Conservation (phyloP, 805 yeast genomes). For the Starmera dryadoides region DNA sequence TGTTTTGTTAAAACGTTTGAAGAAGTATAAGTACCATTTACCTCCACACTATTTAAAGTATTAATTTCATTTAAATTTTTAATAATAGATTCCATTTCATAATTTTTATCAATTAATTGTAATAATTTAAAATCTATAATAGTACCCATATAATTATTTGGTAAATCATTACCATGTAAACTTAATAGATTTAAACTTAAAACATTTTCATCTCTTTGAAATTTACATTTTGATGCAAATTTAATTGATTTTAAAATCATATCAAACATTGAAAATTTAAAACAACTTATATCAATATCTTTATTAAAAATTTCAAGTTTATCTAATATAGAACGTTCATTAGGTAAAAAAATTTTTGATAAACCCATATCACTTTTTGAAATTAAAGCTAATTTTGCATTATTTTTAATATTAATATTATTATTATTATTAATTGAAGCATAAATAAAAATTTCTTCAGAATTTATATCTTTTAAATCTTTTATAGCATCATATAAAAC, state of each 20-base stretch:
- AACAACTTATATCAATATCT: conserved; percentile 35
- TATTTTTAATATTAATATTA: conserved; percentile 15
- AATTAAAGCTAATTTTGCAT: too few relatives aligned
- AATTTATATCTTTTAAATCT: conserved; percentile 48
- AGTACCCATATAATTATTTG: conserved; percentile 33
- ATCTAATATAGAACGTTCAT: conserved; percentile 53
- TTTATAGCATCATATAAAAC: conserved; percentile 45
- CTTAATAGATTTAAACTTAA: conserved; percentile 40
- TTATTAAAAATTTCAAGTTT: conserved; percentile 35
- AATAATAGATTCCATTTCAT: conserved; percentile 1
- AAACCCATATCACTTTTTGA: conserved; percentile 71
- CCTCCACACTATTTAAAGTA: too few relatives aligned
- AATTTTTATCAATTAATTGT: conserved; percentile 20
- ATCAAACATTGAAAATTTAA: conserved; percentile 40
- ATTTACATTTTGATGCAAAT: conserved; percentile 44
- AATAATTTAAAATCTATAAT: conserved; percentile 30
- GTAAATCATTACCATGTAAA: conserved; percentile 19
- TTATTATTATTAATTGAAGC: conserved; percentile 24
- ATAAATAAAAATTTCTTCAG: conserved; percentile 43
- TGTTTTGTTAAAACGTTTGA: neutral
- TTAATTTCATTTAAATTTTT: neutral
- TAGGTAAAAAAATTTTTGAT: conserved; percentile 61
- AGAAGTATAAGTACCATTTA: too few relatives aligned
- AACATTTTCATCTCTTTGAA: conserved; percentile 43
- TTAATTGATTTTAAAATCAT: conserved; percentile 41